phyloP scores from a whole-genome alignment of 306 rosid species.

The Styphnolobium japonicum region DNA sequence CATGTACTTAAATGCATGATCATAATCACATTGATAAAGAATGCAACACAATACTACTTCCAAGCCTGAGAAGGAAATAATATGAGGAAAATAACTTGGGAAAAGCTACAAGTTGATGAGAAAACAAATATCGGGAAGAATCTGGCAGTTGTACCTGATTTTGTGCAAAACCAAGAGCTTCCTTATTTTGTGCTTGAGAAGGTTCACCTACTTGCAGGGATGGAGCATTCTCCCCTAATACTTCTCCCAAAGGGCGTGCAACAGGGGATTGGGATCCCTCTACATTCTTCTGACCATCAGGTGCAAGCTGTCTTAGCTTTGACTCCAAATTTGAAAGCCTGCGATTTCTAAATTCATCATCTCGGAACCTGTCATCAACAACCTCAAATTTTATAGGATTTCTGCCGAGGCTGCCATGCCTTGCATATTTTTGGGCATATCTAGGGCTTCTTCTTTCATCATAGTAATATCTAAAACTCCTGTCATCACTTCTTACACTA shows the following conservation, averaged over 20 bases:
- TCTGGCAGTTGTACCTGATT: background rate
- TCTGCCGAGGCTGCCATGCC: slow-evolving; percentile 40
- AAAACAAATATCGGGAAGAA: background rate
- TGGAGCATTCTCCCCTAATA: slow-evolving; percentile 24
- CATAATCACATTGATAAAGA: background rate
- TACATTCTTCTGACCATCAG: slow-evolving; percentile 31
- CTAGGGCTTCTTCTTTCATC: slow-evolving; percentile 77
- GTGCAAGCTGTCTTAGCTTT: slow-evolving; percentile 32
- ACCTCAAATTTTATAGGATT: slow-evolving; percentile 63
- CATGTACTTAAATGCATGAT: background rate
- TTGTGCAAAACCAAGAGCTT: background rate
- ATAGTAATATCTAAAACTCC: slow-evolving; percentile 42
- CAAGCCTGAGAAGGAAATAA: background rate
- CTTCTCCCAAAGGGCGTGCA: slow-evolving; percentile 20
- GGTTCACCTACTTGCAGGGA: slow-evolving; percentile 33
- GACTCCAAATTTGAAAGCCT: slow-evolving; percentile 41
- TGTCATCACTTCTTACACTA: slow-evolving; percentile 31
- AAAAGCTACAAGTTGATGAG: background rate
- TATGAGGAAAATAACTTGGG: background rate
- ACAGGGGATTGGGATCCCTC: slow-evolving; percentile 26
- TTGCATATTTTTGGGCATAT: slow-evolving; percentile 38
- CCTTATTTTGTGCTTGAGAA: slow-evolving; percentile 22
- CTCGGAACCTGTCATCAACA: slow-evolving; percentile 81
- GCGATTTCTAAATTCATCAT: slow-evolving; percentile 36
- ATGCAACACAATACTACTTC: background rate